phyloP scores from a whole-genome alignment of 306 rosid species.

The Cyclanthera cordifolia region DNA sequence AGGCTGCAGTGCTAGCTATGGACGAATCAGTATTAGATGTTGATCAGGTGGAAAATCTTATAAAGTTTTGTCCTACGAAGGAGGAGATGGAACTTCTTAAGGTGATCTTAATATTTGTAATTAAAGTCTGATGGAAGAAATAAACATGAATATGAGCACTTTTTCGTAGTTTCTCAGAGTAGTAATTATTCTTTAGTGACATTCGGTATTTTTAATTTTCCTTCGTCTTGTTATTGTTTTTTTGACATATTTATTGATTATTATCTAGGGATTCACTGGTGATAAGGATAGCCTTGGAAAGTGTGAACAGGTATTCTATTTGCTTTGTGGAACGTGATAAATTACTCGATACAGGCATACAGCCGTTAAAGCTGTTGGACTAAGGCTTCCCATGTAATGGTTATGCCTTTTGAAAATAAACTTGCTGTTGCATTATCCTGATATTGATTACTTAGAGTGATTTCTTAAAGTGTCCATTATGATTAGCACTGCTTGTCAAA shows the following conservation, averaged over 20 bases:
- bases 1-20: slow-evolving; percentile 94
- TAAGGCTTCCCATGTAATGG: not conserved
- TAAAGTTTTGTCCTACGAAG: slow-evolving; percentile 92
- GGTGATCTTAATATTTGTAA: slow-evolving; percentile 31
- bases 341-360: not conserved
- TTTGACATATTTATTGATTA: slow-evolving; percentile 22
- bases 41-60: slow-evolving; percentile 96
- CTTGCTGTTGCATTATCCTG: not conserved
- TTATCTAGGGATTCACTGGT: slow-evolving; percentile 66
- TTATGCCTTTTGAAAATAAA: not conserved
- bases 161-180: not conserved
- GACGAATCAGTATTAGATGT: slow-evolving; percentile 82
- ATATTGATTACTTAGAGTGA: not conserved
- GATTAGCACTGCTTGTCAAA: not conserved
- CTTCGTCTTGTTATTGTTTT: not conserved
- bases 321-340: not conserved
- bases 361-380: not conserved
- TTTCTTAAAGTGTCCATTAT: not conserved
- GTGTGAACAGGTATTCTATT: slow-evolving; percentile 77
- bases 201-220: not conserved
- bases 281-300: slow-evolving; percentile 74
- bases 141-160: not conserved
- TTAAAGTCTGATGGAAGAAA: not conserved
- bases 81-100: slow-evolving; percentile 98
- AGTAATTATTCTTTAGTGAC: not conserved